A percentile compares a stretch with the other conserved stretches of the same genome.
These are phyloP conservation scores for Aspergillus nidulans DNA, from an alignment of 495 filamentous ascomycete species.

Conservation along the genomic window DNA sequence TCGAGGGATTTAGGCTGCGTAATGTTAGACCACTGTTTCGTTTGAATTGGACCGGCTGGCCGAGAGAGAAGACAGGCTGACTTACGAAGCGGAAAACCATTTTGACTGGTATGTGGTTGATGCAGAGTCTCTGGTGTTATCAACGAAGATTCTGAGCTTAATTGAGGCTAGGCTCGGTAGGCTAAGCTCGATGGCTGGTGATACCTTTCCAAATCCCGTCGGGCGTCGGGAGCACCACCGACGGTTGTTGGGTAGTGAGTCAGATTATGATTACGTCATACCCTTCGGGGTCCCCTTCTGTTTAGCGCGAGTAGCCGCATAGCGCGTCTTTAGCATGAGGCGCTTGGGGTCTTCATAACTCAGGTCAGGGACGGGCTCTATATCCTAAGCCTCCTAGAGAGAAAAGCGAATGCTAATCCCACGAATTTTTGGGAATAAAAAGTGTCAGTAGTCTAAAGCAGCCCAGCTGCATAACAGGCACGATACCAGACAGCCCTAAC, in stretches of 20 bases:
- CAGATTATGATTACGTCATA: conserved; percentile 10
- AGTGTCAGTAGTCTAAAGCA: too few relatives aligned
- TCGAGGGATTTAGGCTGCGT: conserved; percentile 74
- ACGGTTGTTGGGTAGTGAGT: background rate
- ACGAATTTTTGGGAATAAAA: too few relatives aligned
- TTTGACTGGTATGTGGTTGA: conserved; percentile 10
- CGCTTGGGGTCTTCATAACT: too few relatives aligned
- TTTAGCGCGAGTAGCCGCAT: background rate
- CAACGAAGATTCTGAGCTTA: background rate
- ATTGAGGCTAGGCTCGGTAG: background rate
- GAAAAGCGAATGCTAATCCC: too few relatives aligned
- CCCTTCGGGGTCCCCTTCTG: background rate
- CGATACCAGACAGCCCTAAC: too few relatives aligned
- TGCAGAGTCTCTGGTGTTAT: background rate
- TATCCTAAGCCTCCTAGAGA: too few relatives aligned
- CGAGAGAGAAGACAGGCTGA: background rate
- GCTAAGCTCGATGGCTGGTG: background rate
- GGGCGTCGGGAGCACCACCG: background rate
- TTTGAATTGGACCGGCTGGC: background rate
- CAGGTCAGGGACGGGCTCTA: too few relatives aligned
- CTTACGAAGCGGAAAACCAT: conserved; percentile 46
- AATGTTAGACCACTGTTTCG: conserved; percentile 1
- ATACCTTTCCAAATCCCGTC: too few relatives aligned
- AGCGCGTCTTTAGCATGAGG: background rate
- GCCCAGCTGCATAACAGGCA: too few relatives aligned